These are phyloP conservation scores for Teunomyces tritomae DNA, from an alignment of 805 yeast species.

Conservation along the genomic window DNA sequence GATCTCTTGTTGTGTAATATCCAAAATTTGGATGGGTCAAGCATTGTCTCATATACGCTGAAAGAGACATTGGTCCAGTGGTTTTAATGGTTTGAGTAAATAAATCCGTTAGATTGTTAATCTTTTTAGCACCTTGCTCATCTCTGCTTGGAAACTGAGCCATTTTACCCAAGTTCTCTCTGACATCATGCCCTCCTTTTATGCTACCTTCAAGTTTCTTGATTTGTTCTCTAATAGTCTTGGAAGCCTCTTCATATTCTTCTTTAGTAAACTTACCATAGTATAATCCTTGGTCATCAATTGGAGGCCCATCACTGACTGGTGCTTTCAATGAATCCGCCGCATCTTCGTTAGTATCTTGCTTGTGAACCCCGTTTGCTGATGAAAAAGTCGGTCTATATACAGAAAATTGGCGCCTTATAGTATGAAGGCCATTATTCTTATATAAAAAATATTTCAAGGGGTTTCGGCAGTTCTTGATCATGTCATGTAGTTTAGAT, in stretches of 20 bases:
- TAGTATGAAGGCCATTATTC: neutral
- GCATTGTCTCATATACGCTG: slow-evolving; percentile 79
- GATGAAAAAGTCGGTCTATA: neutral
- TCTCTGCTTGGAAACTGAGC: slow-evolving; percentile 32
- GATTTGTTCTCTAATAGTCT: slow-evolving; percentile 30
- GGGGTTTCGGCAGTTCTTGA: neutral
- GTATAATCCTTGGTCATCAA: slow-evolving; percentile 27
- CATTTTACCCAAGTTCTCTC: slow-evolving; percentile 36
- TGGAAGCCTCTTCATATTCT: slow-evolving; percentile 40
- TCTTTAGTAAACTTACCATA: slow-evolving; percentile 35
- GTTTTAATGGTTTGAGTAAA: slow-evolving; percentile 53
- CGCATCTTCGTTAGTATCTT: neutral
- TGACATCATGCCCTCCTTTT: slow-evolving; percentile 34
- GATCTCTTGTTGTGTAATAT: slow-evolving; percentile 75
- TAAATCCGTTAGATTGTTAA: slow-evolving; percentile 32
- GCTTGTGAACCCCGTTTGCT: neutral
- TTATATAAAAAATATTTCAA: neutral
- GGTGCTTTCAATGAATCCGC: neutral
- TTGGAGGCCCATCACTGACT: slow-evolving; percentile 8
- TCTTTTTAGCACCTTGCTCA: slow-evolving; percentile 11
- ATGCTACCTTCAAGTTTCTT: slow-evolving; percentile 31
- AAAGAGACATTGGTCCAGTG: slow-evolving; percentile 74
- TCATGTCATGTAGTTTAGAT: neutral
- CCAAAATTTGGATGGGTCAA: slow-evolving; percentile 75
- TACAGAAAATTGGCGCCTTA: neutral